Percentiles rank a stretch among this genome's conserved stretches.
phyloP scores from a whole-genome alignment of 148 eudicot genomes.

The Arctostaphylos glauca region DNA sequence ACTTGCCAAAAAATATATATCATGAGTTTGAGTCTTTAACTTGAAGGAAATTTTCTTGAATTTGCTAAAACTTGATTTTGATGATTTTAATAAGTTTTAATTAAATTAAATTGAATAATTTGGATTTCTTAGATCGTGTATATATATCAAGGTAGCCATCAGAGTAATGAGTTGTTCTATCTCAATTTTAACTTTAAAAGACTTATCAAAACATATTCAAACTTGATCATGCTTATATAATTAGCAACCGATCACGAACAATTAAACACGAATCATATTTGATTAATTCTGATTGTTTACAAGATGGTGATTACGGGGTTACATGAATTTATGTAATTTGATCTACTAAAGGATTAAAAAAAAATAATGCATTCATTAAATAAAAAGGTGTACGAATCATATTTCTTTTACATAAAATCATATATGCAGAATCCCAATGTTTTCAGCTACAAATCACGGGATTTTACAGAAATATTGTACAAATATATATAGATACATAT shows the following conservation, averaged over 20 bases:
- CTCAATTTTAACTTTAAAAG: not conserved
- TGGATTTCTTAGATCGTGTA: not conserved
- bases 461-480: not conserved
- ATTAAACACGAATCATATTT: no score
- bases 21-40: no score
- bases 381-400: not conserved
- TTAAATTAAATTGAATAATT: not conserved
- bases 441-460: not conserved
- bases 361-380: not conserved
- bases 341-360: not conserved
- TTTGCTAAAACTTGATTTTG: not conserved
- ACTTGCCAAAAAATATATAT: no score
- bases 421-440: not conserved
- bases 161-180: not conserved
- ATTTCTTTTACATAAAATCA: not conserved
- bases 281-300: no score
- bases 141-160: not conserved
- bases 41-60: no score
- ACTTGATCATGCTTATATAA: not conserved
- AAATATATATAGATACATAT: no score
- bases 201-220: not conserved
- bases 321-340: not conserved
- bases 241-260: no score
- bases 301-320: no score
- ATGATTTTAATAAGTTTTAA: not conserved